These are phyloP conservation scores for Leucocoprinus leucothites DNA, from an alignment of 768 basidiomycete species.

Conservation along the genomic window DNA sequence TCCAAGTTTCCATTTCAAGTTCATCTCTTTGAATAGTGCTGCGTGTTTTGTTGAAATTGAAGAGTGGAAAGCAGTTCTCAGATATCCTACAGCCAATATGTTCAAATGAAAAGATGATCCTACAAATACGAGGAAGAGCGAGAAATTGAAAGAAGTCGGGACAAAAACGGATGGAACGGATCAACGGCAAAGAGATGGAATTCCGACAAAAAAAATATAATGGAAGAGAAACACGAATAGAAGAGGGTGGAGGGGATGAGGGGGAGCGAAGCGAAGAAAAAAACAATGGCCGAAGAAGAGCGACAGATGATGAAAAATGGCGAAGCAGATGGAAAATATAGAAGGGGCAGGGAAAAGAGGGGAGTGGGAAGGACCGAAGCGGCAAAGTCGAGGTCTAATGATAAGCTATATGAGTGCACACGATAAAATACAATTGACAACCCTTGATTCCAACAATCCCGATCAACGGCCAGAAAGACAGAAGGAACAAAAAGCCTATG, in stretches of 20 bases:
- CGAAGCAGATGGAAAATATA: conserved; percentile 21
- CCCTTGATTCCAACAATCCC: conserved; percentile 8
- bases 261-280: too few relatives aligned
- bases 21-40: too few relatives aligned
- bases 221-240: not conserved
- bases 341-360: conserved; percentile 12
- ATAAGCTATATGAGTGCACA: conserved; percentile 27
- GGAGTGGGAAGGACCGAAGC: conserved; percentile 22
- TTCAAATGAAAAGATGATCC: conserved; percentile 3
- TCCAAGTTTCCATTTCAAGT: too few relatives aligned
- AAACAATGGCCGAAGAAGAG: not conserved
- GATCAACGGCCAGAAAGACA: too few relatives aligned
- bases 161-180: not conserved
- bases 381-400: conserved; percentile 23
- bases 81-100: conserved; percentile 11
- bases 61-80: conserved; percentile 11
- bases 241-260: too few relatives aligned
- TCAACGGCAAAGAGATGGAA: not conserved
- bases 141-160: not conserved
- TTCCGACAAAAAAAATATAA: not conserved
- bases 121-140: conserved; percentile 5
- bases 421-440: conserved; percentile 22
- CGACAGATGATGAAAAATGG: conserved; percentile 25
- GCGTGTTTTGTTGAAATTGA: too few relatives aligned
- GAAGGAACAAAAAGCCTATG: too few relatives aligned